Base-by-base conservation (phyloP, 108 stramenopile genomes). In the Asterionellopsis glacialis region DNA sequence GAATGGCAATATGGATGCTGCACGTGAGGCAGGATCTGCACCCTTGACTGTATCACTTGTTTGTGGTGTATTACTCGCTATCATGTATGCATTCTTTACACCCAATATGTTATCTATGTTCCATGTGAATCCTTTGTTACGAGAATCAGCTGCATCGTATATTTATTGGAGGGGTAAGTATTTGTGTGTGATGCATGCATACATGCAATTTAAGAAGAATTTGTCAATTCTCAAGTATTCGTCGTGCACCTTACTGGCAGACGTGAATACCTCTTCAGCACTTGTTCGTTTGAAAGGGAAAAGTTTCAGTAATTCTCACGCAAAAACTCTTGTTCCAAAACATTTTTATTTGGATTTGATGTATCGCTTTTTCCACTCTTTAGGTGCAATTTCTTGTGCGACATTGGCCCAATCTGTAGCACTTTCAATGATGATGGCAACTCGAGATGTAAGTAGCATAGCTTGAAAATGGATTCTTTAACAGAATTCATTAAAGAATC, bases 71-170 rank as follows among this genome's bases (percentile, higher is more conserved):
- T 45, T 72, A 42, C 58, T 90, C 11, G 69, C 83, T 16, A 26
- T 77, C 43, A 41, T 87, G 15, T 90, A 90, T 61, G 79, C 85
- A 22, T 58, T 79, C 42, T 78, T 69, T 25, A 85, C 89, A 21
- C 85, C 83, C 0, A 19, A 40, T 10, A 18, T 90, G 45, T 55
- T 90, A 47, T 33, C 53, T 19, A 53, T 48, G 21, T 39, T 90
- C 50, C 80, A 81, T 39, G 85, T 90, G 9, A 73, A 77, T 51
- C 80, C 77, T 1, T 9, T 62, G 19, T 48, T 84, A 33, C 60
- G 72, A 50, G 26, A 59, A 11, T 28, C 61, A 11, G 79, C 83
- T 26, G 52, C 83, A 16, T 77, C 82, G 11, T 90, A 90, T 57
- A 85, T 90, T 44, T 73, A 83, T 59, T 84, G 83, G 83, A 51